Evolutionary conservation across 2,329 filamentous ascomycete species (phyloP).

Genomic region (Diaporthe citri): DNA sequence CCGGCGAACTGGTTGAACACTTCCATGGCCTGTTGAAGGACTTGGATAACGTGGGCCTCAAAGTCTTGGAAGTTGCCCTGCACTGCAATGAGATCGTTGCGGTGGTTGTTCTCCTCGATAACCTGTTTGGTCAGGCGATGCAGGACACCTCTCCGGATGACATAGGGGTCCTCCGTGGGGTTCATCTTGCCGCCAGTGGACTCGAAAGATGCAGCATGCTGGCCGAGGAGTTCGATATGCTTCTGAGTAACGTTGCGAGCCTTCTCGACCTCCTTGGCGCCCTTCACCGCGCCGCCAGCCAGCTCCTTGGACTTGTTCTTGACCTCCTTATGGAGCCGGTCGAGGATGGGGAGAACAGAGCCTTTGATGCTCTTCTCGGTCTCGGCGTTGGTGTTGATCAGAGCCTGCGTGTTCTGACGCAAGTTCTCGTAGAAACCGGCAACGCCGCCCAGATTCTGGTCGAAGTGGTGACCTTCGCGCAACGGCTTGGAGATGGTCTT

Average conservation of each 20-base stretch:
- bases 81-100: conserved; percentile 90
- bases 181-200: conserved; percentile 79
- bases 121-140: conserved; percentile 92
- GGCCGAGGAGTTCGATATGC: conserved; percentile 93
- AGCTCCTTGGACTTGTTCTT: conserved; percentile 97
- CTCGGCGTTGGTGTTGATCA: conserved; percentile 90
- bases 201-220: conserved; percentile 85
- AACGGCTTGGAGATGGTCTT: conserved; percentile 93
- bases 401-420: conserved; percentile 89
- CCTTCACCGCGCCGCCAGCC: conserved; percentile 82
- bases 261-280: conserved; percentile 92
- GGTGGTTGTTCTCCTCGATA: conserved; percentile 94
- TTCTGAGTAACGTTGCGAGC: conserved; percentile 89
- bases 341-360: conserved; percentile 87
- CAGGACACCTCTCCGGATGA: conserved; percentile 83
- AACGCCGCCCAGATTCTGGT: conserved; percentile 87
- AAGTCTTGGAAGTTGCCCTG: conserved; percentile 91
- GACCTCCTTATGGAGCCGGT: conserved; percentile 93
- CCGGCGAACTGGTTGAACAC: conserved; percentile 86
- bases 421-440: conserved; percentile 95
- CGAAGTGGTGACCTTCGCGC: conserved; percentile 92
- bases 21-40: conserved; percentile 84
- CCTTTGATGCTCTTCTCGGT: conserved; percentile 92
- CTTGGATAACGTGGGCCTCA: conserved; percentile 86
- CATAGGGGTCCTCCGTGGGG: conserved; percentile 86